These are phyloP conservation scores for Hortiboletus flavorubellus DNA, from an alignment of 768 basidiomycete genomes.

Conservation along the genomic window DNA sequence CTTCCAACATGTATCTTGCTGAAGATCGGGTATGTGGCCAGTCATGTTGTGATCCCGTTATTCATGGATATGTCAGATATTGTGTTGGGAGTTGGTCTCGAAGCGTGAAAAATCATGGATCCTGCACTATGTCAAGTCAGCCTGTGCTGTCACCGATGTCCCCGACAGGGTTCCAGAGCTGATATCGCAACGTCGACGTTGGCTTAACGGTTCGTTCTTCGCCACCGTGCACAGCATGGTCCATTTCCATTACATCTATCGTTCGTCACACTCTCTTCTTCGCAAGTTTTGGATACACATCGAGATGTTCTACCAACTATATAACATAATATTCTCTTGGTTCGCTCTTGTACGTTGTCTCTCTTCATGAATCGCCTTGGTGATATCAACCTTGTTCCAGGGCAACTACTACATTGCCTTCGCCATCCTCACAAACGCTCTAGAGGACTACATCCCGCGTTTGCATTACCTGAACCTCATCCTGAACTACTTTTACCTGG, in stretches of 20 bases:
- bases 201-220: conserved; percentile 99
- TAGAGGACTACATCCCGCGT: conserved; percentile 61
- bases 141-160: conserved; percentile 89
- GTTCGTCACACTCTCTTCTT: conserved; percentile 75
- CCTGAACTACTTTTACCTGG: conserved; percentile 85
- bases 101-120: conserved; percentile 89
- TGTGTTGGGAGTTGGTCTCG: conserved; percentile 98
- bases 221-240: conserved; percentile 89
- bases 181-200: conserved; percentile 91
- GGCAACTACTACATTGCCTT: conserved; percentile 94
- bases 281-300: conserved; percentile 95
- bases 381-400: conserved; percentile 31
- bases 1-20: conserved; percentile 94
- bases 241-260: conserved; percentile 95
- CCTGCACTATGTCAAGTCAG: conserved; percentile 94
- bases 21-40: conserved; percentile 67
- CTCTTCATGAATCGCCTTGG: background rate
- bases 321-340: conserved; percentile 93
- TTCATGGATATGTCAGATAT: conserved; percentile 51
- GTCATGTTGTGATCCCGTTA: background rate
- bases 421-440: conserved; percentile 65
- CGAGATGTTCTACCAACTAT: conserved; percentile 87
- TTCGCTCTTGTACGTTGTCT: conserved; percentile 62
- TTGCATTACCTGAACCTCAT: conserved; percentile 73
- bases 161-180: conserved; percentile 94